Base-by-base conservation (phyloP, 148 eudicot species). In the Spergularia marina region DNA sequence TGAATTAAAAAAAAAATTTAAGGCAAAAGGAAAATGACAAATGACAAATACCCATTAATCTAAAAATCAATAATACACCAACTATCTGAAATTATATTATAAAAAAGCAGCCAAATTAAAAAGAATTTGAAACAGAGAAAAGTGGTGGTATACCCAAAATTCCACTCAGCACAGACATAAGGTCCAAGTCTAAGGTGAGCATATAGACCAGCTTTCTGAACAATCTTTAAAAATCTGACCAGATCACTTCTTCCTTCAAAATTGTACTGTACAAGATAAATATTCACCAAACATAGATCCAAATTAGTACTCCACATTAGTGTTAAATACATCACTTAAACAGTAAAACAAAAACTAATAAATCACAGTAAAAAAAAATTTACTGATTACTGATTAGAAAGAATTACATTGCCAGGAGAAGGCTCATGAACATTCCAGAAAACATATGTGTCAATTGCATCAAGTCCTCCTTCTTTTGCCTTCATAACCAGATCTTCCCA, bases 81-180 rank as follows among this genome's bases (percentile, higher is more conserved):
- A 74, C 49, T 39, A 25, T 47, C 53, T 51, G 49, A 47, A 55
- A 17, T 39, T 11, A 6, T 36, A 7, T 55, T 1, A 12, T 14
- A 44, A 59, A 49, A 21, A 58, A 2, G 17, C 23, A 1, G 49
- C 51, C 16, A 54, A 75, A 65, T 53, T 30, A 30, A 12, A 6
- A 39, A 53, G 72, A 34, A 14, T 18, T 30, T 5, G 10, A 23
- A 56, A 51, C 13, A 44, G 39, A 82, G 66, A 59, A 51, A 52
- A 51, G 55, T 55, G 16, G 15, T 47, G 34, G 36, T 4, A 66
- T 82, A 92, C 97, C 97, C 97, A 85, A 90, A 92, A 83, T 92
- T 92, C 97, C 97, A 92, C 68, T 92, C 97, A 16, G 97, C 97
- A 84, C 97, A 92, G 82, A 92, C 87, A 81, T 90, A 92, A 81